phyloP scores from a whole-genome alignment of 2,329 filamentous ascomycete genomes.

The Botryotinia narcissicola region DNA sequence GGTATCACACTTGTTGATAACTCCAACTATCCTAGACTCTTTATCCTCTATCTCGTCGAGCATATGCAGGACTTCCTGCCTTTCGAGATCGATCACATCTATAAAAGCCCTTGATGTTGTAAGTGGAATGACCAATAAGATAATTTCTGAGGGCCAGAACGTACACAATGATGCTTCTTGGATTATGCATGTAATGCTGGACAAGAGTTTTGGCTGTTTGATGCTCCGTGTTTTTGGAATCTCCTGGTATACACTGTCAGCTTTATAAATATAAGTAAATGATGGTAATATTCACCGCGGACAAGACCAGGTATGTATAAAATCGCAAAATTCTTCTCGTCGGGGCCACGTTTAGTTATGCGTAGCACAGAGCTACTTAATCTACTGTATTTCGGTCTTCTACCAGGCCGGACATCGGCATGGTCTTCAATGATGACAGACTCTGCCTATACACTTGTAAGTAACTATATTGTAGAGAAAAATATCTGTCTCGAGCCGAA shows the following conservation, averaged over 20 bases:
- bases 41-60: slow-evolving; percentile 32
- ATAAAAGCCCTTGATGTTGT: slow-evolving; percentile 41
- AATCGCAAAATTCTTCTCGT: slow-evolving; percentile 29
- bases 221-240: slow-evolving; percentile 18
- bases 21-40: slow-evolving; percentile 39
- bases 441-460: not conserved
- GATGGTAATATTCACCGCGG: slow-evolving; percentile 19
- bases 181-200: slow-evolving; percentile 41
- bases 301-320: slow-evolving; percentile 36
- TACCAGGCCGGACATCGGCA: not conserved
- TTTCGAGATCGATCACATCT: slow-evolving; percentile 42
- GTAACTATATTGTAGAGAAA: not conserved
- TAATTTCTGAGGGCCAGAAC: not conserved
- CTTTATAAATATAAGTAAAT: not conserved
- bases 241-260: not conserved
- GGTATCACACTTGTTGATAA: slow-evolving; percentile 46
- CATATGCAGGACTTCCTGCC: slow-evolving; percentile 41
- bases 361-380: slow-evolving; percentile 26
- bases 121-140: not conserved
- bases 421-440: not conserved
- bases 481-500: not conserved
- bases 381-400: slow-evolving; percentile 5
- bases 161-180: slow-evolving; percentile 43
- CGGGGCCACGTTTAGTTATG: slow-evolving; percentile 25
- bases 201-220: slow-evolving; percentile 29